phyloP scores from a whole-genome alignment of 306 rosid species.

The Cucumis melo region DNA sequence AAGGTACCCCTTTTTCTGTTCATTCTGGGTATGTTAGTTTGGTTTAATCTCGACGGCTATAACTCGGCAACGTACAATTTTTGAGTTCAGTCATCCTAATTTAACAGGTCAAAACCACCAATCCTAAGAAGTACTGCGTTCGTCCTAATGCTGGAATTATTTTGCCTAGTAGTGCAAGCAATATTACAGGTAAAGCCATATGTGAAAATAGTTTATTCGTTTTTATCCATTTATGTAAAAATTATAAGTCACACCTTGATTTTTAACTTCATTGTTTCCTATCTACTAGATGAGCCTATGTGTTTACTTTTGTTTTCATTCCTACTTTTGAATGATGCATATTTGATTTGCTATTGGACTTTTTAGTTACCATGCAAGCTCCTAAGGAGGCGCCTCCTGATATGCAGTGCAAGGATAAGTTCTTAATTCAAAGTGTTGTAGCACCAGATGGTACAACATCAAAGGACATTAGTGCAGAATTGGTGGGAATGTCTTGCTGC shows the following conservation, averaged over 20 bases:
- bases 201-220: neutral
- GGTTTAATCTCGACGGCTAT: neutral
- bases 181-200: constrained; percentile 25
- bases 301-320: neutral
- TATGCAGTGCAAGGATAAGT: constrained; percentile 46
- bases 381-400: constrained; percentile 25
- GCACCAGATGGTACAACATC: constrained; percentile 18
- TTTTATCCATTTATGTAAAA: neutral
- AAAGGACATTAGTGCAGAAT: constrained; percentile 26
- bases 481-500: constrained; percentile 21
- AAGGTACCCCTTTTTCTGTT: constrained; percentile 17
- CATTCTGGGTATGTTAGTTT: neutral
- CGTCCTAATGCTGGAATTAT: constrained; percentile 37
- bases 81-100: neutral
- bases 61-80: neutral
- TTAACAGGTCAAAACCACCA: constrained; percentile 34
- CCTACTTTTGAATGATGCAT: neutral
- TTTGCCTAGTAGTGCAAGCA: constrained; percentile 21
- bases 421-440: constrained; percentile 37
- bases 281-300: neutral
- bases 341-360: neutral
- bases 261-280: neutral
- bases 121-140: constrained; percentile 35
- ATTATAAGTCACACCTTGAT: neutral
- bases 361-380: constrained; percentile 36